Percentiles rank a stretch among this genome's conserved stretches.
Conservation (phyloP, 163 green algal genomes). For the Scenedesmus sp. region DNA sequence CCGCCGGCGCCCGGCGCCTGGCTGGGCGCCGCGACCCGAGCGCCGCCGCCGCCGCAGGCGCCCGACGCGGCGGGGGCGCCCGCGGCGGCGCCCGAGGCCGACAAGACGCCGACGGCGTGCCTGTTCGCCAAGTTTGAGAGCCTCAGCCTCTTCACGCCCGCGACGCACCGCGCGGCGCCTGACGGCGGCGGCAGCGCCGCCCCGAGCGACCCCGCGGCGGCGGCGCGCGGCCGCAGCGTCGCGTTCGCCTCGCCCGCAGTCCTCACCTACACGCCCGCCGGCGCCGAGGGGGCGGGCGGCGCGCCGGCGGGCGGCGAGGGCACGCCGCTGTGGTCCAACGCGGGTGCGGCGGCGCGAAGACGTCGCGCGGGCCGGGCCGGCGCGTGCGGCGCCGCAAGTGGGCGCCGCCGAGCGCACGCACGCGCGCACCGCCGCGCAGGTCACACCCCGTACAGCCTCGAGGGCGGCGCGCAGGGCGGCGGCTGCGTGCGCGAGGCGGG, state of each 20-base stretch:
- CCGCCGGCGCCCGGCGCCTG: too few relatives aligned
- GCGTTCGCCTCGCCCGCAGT: slow-evolving; percentile 34
- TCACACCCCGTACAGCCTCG: slow-evolving; percentile 45
- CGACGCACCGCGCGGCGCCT: background rate
- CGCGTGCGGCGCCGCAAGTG: too few relatives aligned
- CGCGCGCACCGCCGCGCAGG: background rate
- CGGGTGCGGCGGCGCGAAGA: background rate
- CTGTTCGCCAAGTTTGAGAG: slow-evolving; percentile 37
- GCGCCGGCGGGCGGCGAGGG: background rate
- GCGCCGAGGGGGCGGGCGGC: too few relatives aligned
- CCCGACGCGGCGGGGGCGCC: background rate
- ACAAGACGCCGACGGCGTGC: slow-evolving; percentile 31
- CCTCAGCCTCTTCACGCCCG: slow-evolving; percentile 12
- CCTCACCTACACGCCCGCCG: slow-evolving; percentile 29
- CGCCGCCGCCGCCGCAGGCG: background rate
- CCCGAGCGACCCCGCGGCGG: background rate
- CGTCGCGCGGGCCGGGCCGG: too few relatives aligned
- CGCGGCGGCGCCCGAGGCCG: background rate
- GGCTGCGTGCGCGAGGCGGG: too few relatives aligned
- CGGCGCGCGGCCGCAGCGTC: slow-evolving; percentile 10
- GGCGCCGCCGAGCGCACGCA: too few relatives aligned
- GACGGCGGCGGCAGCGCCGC: background rate
- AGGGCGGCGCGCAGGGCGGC: background rate
- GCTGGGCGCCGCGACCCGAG: background rate
- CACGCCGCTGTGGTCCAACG: slow-evolving; percentile 45